These are phyloP conservation scores for Debaryomyces sp. DNA, from an alignment of 1,139 yeast genomes.

Conservation along the genomic window DNA sequence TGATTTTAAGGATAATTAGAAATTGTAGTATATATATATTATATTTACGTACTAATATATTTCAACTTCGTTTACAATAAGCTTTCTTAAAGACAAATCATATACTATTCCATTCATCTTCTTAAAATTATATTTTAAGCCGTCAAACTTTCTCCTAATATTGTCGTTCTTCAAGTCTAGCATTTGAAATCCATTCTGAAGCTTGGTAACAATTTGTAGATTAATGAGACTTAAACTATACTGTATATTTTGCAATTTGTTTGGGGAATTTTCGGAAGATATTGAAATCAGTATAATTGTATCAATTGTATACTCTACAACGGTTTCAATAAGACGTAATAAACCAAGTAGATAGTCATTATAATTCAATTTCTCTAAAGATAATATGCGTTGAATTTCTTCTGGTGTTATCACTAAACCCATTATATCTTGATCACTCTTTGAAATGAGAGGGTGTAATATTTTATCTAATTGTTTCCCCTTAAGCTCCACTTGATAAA, in stretches of 20 bases:
- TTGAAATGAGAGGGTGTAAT: constrained; percentile 14
- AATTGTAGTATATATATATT: background rate
- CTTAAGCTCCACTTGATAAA: constrained; percentile 4
- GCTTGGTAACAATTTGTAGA: constrained; percentile 26
- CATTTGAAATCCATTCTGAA: constrained; percentile 31
- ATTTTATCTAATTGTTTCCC: constrained; percentile 9
- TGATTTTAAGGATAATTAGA: background rate
- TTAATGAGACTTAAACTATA: constrained; percentile 27
- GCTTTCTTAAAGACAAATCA: constrained; percentile 25
- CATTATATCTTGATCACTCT: constrained; percentile 7
- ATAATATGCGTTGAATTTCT: constrained; percentile 17
- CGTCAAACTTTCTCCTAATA: constrained; percentile 32
- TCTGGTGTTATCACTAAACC: constrained; percentile 25
- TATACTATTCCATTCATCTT: constrained; percentile 33
- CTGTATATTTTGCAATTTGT: constrained; percentile 12
- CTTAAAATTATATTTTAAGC: constrained; percentile 33
- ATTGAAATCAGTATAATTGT: constrained; percentile 28
- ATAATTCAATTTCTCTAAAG: constrained; percentile 20
- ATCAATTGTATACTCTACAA: constrained; percentile 33
- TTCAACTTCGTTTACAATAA: constrained; percentile 18
- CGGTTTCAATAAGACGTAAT: constrained; percentile 26
- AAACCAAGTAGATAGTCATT: constrained; percentile 26
- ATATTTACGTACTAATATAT: constrained; percentile 4
- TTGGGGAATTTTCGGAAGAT: constrained; percentile 10
- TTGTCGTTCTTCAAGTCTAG: constrained; percentile 35